Percentiles rank a stretch among this genome's conserved stretches.
phyloP scores from a whole-genome alignment of 1,284 basidiomycete genomes.

The Bjerkandera adusta region DNA sequence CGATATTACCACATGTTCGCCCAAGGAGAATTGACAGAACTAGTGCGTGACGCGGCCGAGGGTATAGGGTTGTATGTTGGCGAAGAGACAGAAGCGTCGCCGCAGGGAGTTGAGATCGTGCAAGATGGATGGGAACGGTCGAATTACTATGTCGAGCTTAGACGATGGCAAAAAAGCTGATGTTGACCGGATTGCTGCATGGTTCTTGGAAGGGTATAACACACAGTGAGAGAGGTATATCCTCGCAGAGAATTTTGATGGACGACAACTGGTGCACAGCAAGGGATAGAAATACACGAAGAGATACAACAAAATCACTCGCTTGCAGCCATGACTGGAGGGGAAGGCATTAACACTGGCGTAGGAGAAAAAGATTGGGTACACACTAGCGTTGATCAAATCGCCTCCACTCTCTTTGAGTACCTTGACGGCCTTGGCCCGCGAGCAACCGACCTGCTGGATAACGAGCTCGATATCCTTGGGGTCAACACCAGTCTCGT shows the following conservation, averaged over 20 bases:
- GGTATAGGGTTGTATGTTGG: conserved; percentile 58
- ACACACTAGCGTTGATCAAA: conserved; percentile 92
- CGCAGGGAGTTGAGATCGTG: conserved; percentile 56
- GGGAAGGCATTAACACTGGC: conserved; percentile 14
- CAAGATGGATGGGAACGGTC: conserved; percentile 86
- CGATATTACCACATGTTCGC: conserved; percentile 95
- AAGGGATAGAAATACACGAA: conserved; percentile 14
- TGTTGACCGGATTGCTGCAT: neutral
- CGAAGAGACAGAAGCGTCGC: conserved; percentile 13
- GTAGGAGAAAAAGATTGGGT: conserved; percentile 1
- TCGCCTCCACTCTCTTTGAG: conserved; percentile 90
- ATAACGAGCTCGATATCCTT: conserved; percentile 97
- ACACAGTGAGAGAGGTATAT: neutral
- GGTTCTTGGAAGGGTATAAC: no score
- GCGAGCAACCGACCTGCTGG: conserved; percentile 79
- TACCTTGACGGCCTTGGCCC: conserved; percentile 85
- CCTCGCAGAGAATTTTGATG: neutral
- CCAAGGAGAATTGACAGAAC: conserved; percentile 65
- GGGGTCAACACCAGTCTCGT: conserved; percentile 83
- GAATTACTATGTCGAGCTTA: conserved; percentile 76
- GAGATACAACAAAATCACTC: conserved; percentile 38
- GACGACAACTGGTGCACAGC: conserved; percentile 10
- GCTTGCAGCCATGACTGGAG: conserved; percentile 70
- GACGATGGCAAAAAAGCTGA: conserved; percentile 46
- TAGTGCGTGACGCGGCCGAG: conserved; percentile 62